Evolutionary conservation across 2,329 filamentous ascomycete genomes (phyloP).

Genomic region (Aspergillus vadensis): DNA sequence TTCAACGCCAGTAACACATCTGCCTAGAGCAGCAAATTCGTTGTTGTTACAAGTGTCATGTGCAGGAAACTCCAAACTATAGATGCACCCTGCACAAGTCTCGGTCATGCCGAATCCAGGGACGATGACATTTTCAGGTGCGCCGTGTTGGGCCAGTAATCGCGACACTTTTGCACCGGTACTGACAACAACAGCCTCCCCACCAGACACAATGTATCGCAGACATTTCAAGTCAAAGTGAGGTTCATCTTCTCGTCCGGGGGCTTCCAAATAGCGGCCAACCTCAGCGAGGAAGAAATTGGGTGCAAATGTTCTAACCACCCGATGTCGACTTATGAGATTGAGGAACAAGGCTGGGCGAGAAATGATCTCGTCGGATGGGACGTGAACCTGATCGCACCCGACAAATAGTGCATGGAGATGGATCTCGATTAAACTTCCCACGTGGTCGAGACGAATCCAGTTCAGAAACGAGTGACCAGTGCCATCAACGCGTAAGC

Average conservation of each 20-base stretch:
- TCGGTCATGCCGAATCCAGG: slow-evolving; percentile 45
- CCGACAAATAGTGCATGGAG: slow-evolving; percentile 45
- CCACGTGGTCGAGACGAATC: slow-evolving; percentile 59
- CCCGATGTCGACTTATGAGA: slow-evolving; percentile 42
- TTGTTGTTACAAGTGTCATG: slow-evolving; percentile 42
- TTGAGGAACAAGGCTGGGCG: slow-evolving; percentile 46
- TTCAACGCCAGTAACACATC: slow-evolving; percentile 24
- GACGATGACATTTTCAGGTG: slow-evolving; percentile 44
- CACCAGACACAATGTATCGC: slow-evolving; percentile 42
- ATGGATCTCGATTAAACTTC: slow-evolving; percentile 55
- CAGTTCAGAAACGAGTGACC: slow-evolving; percentile 47
- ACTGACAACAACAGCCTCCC: slow-evolving; percentile 44
- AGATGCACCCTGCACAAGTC: slow-evolving; percentile 55
- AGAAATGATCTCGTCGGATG: slow-evolving; percentile 19
- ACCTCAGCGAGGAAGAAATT: slow-evolving; percentile 26
- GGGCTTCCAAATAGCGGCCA: background rate
- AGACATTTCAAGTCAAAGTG: slow-evolving; percentile 3
- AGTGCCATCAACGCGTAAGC: background rate
- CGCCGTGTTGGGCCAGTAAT: slow-evolving; percentile 31
- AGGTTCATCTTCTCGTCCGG: background rate
- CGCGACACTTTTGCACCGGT: slow-evolving; percentile 40
- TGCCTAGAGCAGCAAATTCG: slow-evolving; percentile 23
- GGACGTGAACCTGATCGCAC: slow-evolving; percentile 24
- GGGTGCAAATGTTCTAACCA: slow-evolving; percentile 29
- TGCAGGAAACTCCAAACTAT: slow-evolving; percentile 42